Evolutionary conservation across 2,329 filamentous ascomycete genomes (phyloP), one percentile per base, ranked within the genome.

Genomic region (Penicillium vulpinum): DNA sequence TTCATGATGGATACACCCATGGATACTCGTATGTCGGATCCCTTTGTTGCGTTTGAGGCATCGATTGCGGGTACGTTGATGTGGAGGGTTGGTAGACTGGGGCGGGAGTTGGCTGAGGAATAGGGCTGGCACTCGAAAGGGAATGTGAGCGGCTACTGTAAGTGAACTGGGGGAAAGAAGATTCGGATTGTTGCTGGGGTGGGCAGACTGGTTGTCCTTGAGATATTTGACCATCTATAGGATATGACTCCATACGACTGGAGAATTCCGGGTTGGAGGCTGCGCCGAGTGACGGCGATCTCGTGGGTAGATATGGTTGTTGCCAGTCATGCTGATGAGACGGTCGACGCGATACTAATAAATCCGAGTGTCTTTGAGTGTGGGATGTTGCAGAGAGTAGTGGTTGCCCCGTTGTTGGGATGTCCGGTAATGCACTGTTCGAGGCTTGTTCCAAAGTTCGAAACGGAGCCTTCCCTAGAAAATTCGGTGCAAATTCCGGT

Each of bases 281-380:
- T 40, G 66, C 69, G 16, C 65, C 66, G 15, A 67, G 53, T 5
- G 70, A 70, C 5, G 67, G 60, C 9, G 70, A 67, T 31, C 68
- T 64, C 9, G 67, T 65, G 33, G 63, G 63, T 15, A 58, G 51
- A 47, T 68, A 72, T 35, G 58, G 46, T 45, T 62, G 63, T 31
- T 56, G 59, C 71, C 71, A 73, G 16, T 70, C 68, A 45, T 65
- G 62, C 5, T 62, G 57, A 26, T 67, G 60, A 18, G 70, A 66
- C 16, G 67, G 60, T 46, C 63, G 68, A 49, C 64, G 68, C 4
- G 68, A 63, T 9, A 57, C 54, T n/a, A 65, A 68, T 13, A 68
- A 52, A 9, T 54, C 61, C 2, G 69, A 66, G 4, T 65, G 61
- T 15, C 67, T 63, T 50, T 67, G 51, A 15, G 52, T 31, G 56